These are phyloP conservation scores for Annulohypoxylon truncatum DNA, from an alignment of 2,329 filamentous ascomycete species.

Conservation along the genomic window DNA sequence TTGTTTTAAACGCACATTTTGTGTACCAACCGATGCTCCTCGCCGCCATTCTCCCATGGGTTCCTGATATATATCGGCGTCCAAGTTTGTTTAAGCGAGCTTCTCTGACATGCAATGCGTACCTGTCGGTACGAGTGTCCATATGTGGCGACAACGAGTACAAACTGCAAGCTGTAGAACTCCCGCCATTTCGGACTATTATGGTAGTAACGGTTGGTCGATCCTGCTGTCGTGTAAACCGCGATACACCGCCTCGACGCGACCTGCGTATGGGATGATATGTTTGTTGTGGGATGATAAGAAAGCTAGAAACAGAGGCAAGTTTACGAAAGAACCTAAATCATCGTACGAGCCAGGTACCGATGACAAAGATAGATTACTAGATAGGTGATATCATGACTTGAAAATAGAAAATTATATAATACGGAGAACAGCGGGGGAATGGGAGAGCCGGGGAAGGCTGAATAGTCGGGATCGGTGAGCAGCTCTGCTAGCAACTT, in stretches of 20 bases:
- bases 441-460: slow-evolving; percentile 7
- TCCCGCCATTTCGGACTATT: slow-evolving; percentile 19
- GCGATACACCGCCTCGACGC: slow-evolving; percentile 34
- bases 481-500: slow-evolving; percentile 5
- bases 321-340: slow-evolving; percentile 9
- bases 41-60: slow-evolving; percentile 22
- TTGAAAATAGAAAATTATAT: slow-evolving; percentile 21
- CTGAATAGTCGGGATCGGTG: slow-evolving; percentile 17
- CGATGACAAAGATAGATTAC: slow-evolving; percentile 18
- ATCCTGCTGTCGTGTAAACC: slow-evolving; percentile 32
- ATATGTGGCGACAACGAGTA: slow-evolving; percentile 5
- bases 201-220: slow-evolving; percentile 8
- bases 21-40: slow-evolving; percentile 8
- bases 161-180: neutral
- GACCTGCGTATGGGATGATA: slow-evolving; percentile 1
- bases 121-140: neutral
- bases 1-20: neutral
- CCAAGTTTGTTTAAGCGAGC: slow-evolving; percentile 21
- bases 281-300: slow-evolving; percentile 7
- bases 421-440: slow-evolving; percentile 9
- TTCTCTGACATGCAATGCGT: slow-evolving; percentile 17
- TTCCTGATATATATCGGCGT: slow-evolving; percentile 11
- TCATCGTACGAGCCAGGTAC: slow-evolving; percentile 25
- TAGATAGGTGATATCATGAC: neutral
- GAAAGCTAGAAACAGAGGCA: neutral